Conservation (phyloP, 805 yeast species). For the Blastobotrys attinorum region DNA sequence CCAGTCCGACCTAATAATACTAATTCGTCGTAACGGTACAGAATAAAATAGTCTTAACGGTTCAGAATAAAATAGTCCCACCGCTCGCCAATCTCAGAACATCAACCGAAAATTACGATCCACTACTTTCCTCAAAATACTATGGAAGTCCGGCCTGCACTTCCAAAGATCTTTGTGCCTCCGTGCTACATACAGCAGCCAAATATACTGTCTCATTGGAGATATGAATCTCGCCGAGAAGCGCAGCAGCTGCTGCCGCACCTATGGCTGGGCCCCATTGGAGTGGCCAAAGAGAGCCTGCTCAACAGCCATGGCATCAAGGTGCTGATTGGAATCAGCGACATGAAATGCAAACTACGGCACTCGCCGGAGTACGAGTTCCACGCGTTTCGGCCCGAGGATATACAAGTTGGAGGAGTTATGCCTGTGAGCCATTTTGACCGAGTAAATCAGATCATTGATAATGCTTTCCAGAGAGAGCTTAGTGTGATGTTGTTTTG, state of each 20-base stretch:
- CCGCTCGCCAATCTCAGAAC: too few species aligned
- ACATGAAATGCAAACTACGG: constrained; percentile 7
- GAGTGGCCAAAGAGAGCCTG: constrained; percentile 34
- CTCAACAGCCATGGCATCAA: constrained; percentile 33
- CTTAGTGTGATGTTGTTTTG: constrained; percentile 18
- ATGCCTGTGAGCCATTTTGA: constrained; percentile 8
- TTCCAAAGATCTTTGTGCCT: constrained; percentile 20
- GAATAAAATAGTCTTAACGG: too few species aligned
- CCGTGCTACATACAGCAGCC: constrained; percentile 24
- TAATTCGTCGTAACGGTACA: too few species aligned
- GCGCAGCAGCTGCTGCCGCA: constrained; percentile 37
- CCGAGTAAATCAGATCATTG: constrained; percentile 7
- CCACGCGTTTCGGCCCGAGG: background rate
- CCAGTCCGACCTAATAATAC: too few species aligned
- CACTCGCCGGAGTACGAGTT: constrained; percentile 6
- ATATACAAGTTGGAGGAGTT: background rate
- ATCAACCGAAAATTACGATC: too few species aligned
- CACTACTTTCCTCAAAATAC: too few species aligned
- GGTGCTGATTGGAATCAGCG: constrained; percentile 9
- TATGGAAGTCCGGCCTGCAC: background rate
- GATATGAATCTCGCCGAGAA: constrained; percentile 26
- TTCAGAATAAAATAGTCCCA: too few species aligned
- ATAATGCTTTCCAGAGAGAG: constrained; percentile 1
- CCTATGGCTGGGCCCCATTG: constrained; percentile 42
- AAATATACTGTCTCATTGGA: constrained; percentile 22